These are phyloP conservation scores for Chloris gayana DNA, from an alignment of 176 grass and related monocot species.

Conservation along the genomic window DNA sequence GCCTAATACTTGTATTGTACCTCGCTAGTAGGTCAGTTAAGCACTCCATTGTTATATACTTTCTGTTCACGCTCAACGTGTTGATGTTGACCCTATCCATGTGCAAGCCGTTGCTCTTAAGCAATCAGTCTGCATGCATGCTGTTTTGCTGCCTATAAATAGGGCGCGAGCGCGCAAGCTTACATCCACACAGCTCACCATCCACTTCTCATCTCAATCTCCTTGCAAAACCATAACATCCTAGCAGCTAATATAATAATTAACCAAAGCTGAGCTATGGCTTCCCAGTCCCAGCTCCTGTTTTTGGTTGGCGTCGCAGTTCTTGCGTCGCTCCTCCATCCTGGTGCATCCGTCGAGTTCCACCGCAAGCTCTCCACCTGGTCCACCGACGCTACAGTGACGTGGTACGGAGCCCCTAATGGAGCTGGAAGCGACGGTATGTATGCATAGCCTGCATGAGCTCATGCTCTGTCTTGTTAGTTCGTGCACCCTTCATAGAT, in stretches of 20 bases:
- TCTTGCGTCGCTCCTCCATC: constrained; percentile 25
- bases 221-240: constrained; percentile 17
- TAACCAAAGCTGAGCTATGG: constrained; percentile 20
- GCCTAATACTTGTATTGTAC: background rate
- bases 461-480: background rate
- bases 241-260: too few species aligned
- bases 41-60: background rate
- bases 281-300: constrained; percentile 23
- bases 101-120: constrained; percentile 21
- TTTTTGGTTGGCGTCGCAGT: background rate
- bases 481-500: background rate
- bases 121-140: constrained; percentile 15
- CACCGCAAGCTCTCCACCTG: constrained; percentile 61
- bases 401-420: constrained; percentile 67
- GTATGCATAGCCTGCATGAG: background rate
- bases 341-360: constrained; percentile 39
- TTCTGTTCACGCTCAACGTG: background rate
- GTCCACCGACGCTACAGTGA: constrained; percentile 45
- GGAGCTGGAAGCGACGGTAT: constrained; percentile 87
- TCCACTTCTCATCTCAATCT: background rate
- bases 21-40: background rate
- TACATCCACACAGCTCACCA: background rate
- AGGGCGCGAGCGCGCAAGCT: background rate
- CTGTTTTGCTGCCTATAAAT: constrained; percentile 53
- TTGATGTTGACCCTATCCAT: constrained; percentile 44